phyloP scores from a whole-genome alignment of 805 yeast genomes.

The Wickerhamiella dianesei region DNA sequence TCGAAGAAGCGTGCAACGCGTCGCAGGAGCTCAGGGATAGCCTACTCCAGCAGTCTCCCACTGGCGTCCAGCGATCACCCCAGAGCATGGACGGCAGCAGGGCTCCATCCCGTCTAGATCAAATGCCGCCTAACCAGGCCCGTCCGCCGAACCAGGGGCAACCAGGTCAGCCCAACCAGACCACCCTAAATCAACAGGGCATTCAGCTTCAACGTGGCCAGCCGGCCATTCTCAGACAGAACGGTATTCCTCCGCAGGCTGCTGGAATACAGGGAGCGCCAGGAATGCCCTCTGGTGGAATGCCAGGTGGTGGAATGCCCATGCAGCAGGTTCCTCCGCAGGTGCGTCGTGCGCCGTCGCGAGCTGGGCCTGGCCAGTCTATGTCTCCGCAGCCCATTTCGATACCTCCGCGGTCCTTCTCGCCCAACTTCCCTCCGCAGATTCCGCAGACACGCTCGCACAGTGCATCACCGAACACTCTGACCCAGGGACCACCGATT shows the following conservation, averaged over 20 bases:
- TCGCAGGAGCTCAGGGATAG: not conserved
- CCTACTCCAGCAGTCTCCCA: constrained; percentile 2
- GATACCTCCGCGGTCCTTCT: not conserved
- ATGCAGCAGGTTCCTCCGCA: not conserved
- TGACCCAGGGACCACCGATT: not conserved
- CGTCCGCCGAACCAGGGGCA: not conserved
- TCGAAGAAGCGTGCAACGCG: constrained; percentile 10
- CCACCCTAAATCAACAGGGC: no score
- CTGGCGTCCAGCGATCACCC: not conserved
- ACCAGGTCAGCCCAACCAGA: not conserved
- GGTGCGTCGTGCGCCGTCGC: not conserved
- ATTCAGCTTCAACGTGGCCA: not conserved
- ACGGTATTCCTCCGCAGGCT: not conserved
- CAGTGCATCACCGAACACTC: not conserved
- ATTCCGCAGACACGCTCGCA: not conserved
- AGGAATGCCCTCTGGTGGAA: not conserved
- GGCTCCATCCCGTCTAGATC: not conserved
- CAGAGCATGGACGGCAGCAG: not conserved
- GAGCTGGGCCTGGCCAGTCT: not conserved
- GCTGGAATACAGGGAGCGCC: not conserved
- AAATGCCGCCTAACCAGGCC: not conserved
- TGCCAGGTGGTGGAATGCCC: not conserved
- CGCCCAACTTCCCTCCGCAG: not conserved
- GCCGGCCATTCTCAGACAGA: no score
- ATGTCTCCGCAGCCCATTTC: not conserved